Evolutionary conservation across 352 stramenopile genomes (phyloP).

Genomic region (Pilasporangium apinafurcum): DNA sequence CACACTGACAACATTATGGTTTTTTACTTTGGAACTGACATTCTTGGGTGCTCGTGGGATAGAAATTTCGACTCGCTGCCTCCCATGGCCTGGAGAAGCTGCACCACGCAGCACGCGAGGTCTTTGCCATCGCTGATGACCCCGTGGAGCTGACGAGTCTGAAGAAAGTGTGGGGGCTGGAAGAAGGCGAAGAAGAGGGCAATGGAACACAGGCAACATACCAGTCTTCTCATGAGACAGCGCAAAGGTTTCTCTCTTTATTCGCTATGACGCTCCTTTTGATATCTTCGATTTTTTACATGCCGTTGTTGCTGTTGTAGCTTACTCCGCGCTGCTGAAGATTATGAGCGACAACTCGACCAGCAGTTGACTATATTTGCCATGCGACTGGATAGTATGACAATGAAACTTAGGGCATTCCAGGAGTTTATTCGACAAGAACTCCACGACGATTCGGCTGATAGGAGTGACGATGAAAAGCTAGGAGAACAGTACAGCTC

Average conservation of each 20-base stretch:
- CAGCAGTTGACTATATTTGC: constrained; percentile 26
- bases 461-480: neutral
- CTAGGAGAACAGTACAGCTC: neutral
- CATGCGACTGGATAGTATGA: constrained; percentile 21
- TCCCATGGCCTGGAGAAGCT: constrained; percentile 32
- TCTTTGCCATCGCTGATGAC: constrained; percentile 30
- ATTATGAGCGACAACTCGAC: constrained; percentile 35
- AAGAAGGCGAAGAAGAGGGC: neutral
- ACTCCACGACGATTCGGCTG: constrained; percentile 17
- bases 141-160: constrained; percentile 35
- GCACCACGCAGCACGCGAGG: constrained; percentile 19
- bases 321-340: constrained; percentile 28
- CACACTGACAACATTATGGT: neutral
- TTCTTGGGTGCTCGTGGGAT: neutral
- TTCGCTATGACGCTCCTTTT: neutral
- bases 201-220: neutral
- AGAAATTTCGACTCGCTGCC: constrained; percentile 44
- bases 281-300: neutral
- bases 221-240: neutral
- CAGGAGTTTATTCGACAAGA: constrained; percentile 26
- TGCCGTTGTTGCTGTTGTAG: constrained; percentile 7
- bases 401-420: constrained; percentile 28
- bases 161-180: constrained; percentile 47
- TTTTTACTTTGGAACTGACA: neutral
- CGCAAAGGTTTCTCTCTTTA: neutral